Evolutionary conservation across 75 land plant genomes (phyloP), one percentile per base, ranked within the genome.

Genomic region (Selaginella moellendorffii): DNA sequence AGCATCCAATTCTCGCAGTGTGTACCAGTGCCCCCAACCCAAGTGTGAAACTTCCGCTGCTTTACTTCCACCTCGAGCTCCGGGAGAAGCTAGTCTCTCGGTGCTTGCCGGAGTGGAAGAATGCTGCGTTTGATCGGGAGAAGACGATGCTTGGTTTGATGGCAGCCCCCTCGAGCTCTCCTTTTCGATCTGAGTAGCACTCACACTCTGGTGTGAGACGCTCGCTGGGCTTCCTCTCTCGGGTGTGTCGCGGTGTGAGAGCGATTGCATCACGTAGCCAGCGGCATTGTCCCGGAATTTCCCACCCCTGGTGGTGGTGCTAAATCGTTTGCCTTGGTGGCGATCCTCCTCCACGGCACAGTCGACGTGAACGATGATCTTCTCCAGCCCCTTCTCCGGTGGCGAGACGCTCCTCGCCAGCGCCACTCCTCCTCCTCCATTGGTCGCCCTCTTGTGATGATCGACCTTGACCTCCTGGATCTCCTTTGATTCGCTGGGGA

Each of bases 391-490:
- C n/a, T n/a, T n/a, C n/a, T n/a, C n/a, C n/a, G n/a, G n/a, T n/a
- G n/a, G n/a, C n/a, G n/a, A n/a, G n/a, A n/a, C n/a, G n/a, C n/a
- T n/a, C n/a, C n/a, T n/a, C n/a, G n/a, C n/a, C n/a, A n/a, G n/a
- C n/a, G n/a, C n/a, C n/a, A n/a, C n/a, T n/a, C n/a, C n/a, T n/a
- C n/a, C n/a, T n/a, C n/a, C n/a, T n/a, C n/a, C n/a, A n/a, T n/a
- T n/a, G n/a, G n/a, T n/a, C n/a, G 14, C 46, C 14, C 14, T 36
- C 46, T 36, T 14, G 5, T 5, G 46, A 36, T 36, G 10, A 25
- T 56, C 59, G 19, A 56, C 24, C 2, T 56, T 19, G n/a, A 56
- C 59, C 24, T 56, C 59, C 59, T 56, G 59, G 2, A 56, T 56
- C 24, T 56, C 59, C 59, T 56, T 56, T 5, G 59, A 56, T 21